These are phyloP conservation scores for Gloeophyllum trabeum DNA, from an alignment of 768 basidiomycete genomes.

Conservation along the genomic window DNA sequence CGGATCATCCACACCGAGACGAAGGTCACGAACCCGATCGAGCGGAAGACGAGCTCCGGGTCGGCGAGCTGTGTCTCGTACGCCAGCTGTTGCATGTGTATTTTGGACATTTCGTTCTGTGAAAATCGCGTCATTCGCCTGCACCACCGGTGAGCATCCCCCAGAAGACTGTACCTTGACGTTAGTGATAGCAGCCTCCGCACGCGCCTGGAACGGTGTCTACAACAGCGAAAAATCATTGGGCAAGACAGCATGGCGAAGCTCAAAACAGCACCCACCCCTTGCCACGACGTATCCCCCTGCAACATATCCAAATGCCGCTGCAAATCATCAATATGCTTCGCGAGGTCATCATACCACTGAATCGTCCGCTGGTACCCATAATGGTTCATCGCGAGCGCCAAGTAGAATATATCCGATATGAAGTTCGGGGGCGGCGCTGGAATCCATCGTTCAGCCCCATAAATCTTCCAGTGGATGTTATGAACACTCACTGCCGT, in stretches of 20 bases:
- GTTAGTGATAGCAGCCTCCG: conserved; percentile 65
- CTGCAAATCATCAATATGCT: conserved; percentile 68
- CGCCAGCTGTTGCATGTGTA: conserved; percentile 64
- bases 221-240: conserved; percentile 16
- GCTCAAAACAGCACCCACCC: conserved; percentile 33
- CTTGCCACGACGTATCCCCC: conserved; percentile 74
- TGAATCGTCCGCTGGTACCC: conserved; percentile 78
- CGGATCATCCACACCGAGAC: conserved; percentile 91
- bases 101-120: conserved; percentile 60
- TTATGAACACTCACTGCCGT: conserved; percentile 26
- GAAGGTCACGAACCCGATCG: conserved; percentile 79
- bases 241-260: not conserved
- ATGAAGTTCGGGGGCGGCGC: conserved; percentile 83
- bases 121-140: not conserved
- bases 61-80: conserved; percentile 82
- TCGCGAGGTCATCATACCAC: conserved; percentile 59
- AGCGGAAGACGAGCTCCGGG: conserved; percentile 70
- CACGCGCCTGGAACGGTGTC: conserved; percentile 66
- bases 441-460: not conserved
- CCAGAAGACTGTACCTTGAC: conserved; percentile 45
- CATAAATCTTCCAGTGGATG: not conserved
- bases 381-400: conserved; percentile 80
- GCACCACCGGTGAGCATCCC: not conserved
- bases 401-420: conserved; percentile 87
- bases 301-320: conserved; percentile 67